Evolutionary conservation across 225 moss, liverwort and hornwort species (phyloP).

Genomic region (Polytrichum formosum): DNA sequence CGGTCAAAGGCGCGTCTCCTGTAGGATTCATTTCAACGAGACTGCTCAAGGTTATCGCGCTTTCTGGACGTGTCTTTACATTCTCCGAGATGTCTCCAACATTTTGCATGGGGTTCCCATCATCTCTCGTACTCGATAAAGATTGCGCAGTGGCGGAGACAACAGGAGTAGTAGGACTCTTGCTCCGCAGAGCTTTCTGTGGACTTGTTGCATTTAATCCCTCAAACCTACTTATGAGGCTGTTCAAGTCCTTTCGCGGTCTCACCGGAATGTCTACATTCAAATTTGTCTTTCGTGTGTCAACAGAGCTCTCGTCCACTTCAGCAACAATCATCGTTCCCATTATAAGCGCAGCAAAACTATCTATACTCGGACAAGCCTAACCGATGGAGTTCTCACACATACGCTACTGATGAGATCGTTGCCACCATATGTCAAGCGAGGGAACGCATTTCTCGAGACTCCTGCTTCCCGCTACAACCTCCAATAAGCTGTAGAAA

Average conservation of each 20-base stretch:
- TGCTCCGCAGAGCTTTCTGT: neutral
- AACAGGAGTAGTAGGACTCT: neutral
- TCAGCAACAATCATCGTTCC: conserved; percentile 1
- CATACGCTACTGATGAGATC: no score
- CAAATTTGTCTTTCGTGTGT: neutral
- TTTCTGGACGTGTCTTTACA: neutral
- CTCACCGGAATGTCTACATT: neutral
- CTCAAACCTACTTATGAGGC: neutral
- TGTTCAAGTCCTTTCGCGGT: neutral
- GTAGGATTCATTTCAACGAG: neutral
- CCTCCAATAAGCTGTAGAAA: no score
- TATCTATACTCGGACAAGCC: no score
- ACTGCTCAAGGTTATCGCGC: neutral
- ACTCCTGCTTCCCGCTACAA: no score
- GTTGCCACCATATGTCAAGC: no score
- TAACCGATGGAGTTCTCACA: no score
- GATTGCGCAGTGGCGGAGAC: neutral
- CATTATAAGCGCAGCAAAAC: neutral
- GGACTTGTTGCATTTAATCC: neutral
- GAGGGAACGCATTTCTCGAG: no score
- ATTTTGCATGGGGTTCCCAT: neutral
- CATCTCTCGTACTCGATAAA: neutral
- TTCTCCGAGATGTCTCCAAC: neutral
- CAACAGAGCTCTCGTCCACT: neutral
- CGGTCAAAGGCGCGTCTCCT: neutral